Evolutionary conservation across 225 moss, liverwort and hornwort species (phyloP), one percentile per base, ranked within the genome.

Genomic region (Marchantia polymorpha): DNA sequence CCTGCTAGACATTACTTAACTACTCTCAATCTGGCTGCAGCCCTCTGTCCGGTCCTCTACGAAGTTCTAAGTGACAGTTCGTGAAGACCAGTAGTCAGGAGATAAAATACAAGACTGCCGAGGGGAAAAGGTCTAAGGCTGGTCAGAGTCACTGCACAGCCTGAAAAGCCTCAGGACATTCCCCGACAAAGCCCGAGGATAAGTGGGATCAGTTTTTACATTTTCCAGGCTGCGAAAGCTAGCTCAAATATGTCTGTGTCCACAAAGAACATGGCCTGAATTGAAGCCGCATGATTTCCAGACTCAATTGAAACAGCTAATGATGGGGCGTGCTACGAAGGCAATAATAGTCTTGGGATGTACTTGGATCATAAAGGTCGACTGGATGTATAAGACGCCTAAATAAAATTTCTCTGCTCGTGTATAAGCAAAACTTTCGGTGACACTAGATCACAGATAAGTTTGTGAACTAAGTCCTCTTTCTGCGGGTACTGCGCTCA

Each of bases 401-500:
- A 30, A 50, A 52, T 70, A 69, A 19, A 29, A 75, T 6, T 54
- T 29, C 64, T 72, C 71, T 70, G 58, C 68, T 78, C 59, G 17
- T 52, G 25, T 49, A 65, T 59, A 48, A 66, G 26, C 48, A 71
- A 75, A 65, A 79, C 30, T 46, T 76, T 73, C 54, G 66, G 30
- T 50, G 15, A 66, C 64, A 17, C 0, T 76, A 75, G 17, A 54
- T 15, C 53, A 77, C 54, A 39, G 52, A 80, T 79, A 61, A 69
- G 54, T 50, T 58, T 53, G 53, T 70, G 60, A 75, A 48, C 70
- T 70, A 64, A 78, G 75, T 75, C 75, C 79, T 85, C 69, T 70
- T 78, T 82, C 52, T 76, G 67, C 78, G 59, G 79, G 82, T 53
- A 79, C 22, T 75, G 63, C 82, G 53, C 69, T 81, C 39, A 70